phyloP scores from a whole-genome alignment of 495 filamentous ascomycete species.

The Pseudomonodictys pantanalensis region DNA sequence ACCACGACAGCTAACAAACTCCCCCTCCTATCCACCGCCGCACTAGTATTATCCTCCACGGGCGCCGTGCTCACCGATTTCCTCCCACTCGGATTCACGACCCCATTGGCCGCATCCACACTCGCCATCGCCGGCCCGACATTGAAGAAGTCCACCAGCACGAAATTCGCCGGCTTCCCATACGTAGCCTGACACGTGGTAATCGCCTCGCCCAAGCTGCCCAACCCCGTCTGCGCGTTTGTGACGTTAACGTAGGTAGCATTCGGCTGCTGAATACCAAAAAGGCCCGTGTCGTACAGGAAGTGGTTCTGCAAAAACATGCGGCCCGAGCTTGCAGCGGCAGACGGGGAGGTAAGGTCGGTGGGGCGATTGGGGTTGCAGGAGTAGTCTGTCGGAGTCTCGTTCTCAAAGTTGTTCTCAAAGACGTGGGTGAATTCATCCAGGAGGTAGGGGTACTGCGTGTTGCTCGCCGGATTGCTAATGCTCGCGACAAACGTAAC shows the following conservation, averaged over 20 bases:
- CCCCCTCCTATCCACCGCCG: neutral
- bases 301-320: slow-evolving; percentile 47
- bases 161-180: slow-evolving; percentile 33
- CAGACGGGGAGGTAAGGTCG: slow-evolving; percentile 16
- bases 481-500: slow-evolving; percentile 40
- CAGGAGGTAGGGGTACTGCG: slow-evolving; percentile 40
- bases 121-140: slow-evolving; percentile 39
- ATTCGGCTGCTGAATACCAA: slow-evolving; percentile 37
- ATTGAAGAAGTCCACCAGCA: slow-evolving; percentile 42
- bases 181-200: slow-evolving; percentile 33
- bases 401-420: slow-evolving; percentile 42
- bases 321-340: slow-evolving; percentile 31
- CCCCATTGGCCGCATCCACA: slow-evolving; percentile 39
- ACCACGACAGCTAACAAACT: slow-evolving; percentile 22
- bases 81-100: slow-evolving; percentile 31
- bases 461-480: slow-evolving; percentile 15
- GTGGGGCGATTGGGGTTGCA: slow-evolving; percentile 39
- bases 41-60: slow-evolving; percentile 1
- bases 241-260: slow-evolving; percentile 31
- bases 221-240: slow-evolving; percentile 32
- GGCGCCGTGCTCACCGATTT: slow-evolving; percentile 4
- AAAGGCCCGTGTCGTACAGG: slow-evolving; percentile 28
- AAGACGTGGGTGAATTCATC: slow-evolving; percentile 44
- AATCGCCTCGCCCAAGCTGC: slow-evolving; percentile 32
- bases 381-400: slow-evolving; percentile 31